Percentiles rank a stretch among this genome's conserved stretches.
phyloP scores from a whole-genome alignment of 176 grass and related monocot genomes.

The Phyllostachys edulis region DNA sequence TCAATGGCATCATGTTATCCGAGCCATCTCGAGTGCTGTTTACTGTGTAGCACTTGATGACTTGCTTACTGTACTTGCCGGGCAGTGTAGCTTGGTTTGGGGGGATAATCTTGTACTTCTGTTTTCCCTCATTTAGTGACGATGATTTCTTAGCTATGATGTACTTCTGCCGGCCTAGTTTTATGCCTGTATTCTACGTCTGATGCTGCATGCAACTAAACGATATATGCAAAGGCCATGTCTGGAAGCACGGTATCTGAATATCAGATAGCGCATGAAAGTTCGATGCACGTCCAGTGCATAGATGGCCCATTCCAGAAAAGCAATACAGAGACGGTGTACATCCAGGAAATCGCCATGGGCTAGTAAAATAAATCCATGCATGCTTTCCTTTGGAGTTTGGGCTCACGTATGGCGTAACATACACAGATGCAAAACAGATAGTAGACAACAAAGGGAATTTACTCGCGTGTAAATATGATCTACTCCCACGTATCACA shows the following conservation, averaged over 20 bases:
- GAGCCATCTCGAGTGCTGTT: constrained; percentile 36
- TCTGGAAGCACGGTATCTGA: not conserved
- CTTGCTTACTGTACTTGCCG: constrained; percentile 30
- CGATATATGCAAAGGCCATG: not conserved
- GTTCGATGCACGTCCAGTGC: not conserved
- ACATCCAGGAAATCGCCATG: not conserved
- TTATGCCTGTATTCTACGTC: not conserved
- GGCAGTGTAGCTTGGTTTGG: constrained; percentile 31
- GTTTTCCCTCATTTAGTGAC: not conserved
- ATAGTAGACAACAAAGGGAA: not conserved
- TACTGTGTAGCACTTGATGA: constrained; percentile 24
- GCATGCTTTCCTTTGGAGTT: not conserved
- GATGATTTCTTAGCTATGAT: not conserved
- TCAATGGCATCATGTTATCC: constrained; percentile 20
- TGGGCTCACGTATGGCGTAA: not conserved
- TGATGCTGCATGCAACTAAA: not conserved
- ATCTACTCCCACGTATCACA: not conserved
- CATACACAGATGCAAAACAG: not conserved
- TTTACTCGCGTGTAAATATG: not conserved
- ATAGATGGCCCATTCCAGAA: not conserved
- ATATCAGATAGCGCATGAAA: not conserved
- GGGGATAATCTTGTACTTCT: constrained; percentile 26
- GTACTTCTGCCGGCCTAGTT: not conserved
- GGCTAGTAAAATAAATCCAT: not conserved
- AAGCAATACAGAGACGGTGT: not conserved